Evolutionary conservation across 1,284 basidiomycete genomes (phyloP).

Genomic region (Fomitopsis palustris): DNA sequence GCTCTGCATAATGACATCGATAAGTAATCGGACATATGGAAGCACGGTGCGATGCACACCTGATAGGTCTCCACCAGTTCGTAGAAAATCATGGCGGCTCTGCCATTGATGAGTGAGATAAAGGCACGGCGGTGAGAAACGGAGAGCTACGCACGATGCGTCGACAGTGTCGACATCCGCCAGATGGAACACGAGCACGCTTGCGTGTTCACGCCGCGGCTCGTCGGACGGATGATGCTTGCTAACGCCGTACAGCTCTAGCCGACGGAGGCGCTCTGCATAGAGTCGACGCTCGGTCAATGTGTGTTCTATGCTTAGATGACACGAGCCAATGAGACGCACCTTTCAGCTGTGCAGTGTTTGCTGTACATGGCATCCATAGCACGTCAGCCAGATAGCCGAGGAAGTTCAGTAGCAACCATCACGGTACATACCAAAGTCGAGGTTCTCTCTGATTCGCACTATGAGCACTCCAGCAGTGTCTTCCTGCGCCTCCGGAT

Average conservation of each 20-base stretch:
- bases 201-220: conserved; percentile 73
- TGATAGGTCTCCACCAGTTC: conserved; percentile 80
- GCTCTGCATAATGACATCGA: conserved; percentile 32
- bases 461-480: conserved; percentile 79
- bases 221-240: conserved; percentile 84
- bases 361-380: conserved; percentile 46
- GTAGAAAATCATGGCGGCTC: conserved; percentile 81
- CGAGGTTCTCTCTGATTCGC: conserved; percentile 76
- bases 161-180: conserved; percentile 83
- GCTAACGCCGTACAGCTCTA: conserved; percentile 78
- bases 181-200: conserved; percentile 84
- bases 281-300: background rate
- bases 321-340: conserved; percentile 3
- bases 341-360: conserved; percentile 87
- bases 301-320: background rate
- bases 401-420: background rate
- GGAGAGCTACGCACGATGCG: conserved; percentile 62
- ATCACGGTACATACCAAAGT: conserved; percentile 51
- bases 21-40: background rate
- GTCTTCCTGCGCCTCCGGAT: conserved; percentile 72
- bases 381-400: conserved; percentile 1
- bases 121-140: background rate
- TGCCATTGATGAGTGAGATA: conserved; percentile 26
- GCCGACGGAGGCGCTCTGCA: conserved; percentile 73
- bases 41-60: conserved; percentile 32